These are phyloP conservation scores for Alternaria ethzedia DNA, from an alignment of 2,329 filamentous ascomycete genomes.

Conservation along the genomic window DNA sequence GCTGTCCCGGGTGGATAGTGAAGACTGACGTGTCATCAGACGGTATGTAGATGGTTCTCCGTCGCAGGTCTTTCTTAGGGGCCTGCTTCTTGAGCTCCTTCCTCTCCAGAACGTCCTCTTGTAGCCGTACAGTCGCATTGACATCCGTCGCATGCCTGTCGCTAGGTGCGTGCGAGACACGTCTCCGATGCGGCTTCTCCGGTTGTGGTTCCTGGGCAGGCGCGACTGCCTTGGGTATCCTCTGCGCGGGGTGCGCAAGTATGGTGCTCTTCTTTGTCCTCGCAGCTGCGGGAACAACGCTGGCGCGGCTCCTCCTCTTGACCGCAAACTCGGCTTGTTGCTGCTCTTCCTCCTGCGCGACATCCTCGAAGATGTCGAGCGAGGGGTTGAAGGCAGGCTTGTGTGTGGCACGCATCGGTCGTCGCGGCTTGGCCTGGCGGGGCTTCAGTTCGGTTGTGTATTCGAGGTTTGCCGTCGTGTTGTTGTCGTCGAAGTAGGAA, in stretches of 20 bases:
- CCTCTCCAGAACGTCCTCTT: constrained; percentile 38
- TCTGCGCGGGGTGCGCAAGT: constrained; percentile 47
- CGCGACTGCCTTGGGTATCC: constrained; percentile 32
- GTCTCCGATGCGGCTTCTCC: constrained; percentile 40
- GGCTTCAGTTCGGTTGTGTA: constrained; percentile 47
- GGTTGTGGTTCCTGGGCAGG: constrained; percentile 29
- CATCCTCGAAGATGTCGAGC: constrained; percentile 49
- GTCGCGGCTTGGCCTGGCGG: constrained; percentile 41
- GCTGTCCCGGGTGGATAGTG: constrained; percentile 58
- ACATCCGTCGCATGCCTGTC: constrained; percentile 32
- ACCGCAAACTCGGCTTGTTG: constrained; percentile 29
- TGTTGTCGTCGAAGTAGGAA: constrained; percentile 37
- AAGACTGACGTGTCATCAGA: constrained; percentile 59
- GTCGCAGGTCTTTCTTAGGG: constrained; percentile 50
- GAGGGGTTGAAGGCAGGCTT: constrained; percentile 41
- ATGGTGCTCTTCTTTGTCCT: constrained; percentile 38
- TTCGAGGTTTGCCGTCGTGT: constrained; percentile 47
- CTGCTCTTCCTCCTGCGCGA: constrained; percentile 43
- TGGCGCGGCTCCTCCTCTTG: constrained; percentile 37
- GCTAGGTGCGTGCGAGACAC: constrained; percentile 43
- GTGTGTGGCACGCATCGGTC: constrained; percentile 38
- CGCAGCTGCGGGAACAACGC: constrained; percentile 29
- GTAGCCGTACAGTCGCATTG: constrained; percentile 40
- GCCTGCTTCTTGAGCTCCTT: constrained; percentile 40
- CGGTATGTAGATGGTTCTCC: constrained; percentile 59